phyloP scores from a whole-genome alignment of 2,329 filamentous ascomycete genomes.

The Fusarium denticulatum region DNA sequence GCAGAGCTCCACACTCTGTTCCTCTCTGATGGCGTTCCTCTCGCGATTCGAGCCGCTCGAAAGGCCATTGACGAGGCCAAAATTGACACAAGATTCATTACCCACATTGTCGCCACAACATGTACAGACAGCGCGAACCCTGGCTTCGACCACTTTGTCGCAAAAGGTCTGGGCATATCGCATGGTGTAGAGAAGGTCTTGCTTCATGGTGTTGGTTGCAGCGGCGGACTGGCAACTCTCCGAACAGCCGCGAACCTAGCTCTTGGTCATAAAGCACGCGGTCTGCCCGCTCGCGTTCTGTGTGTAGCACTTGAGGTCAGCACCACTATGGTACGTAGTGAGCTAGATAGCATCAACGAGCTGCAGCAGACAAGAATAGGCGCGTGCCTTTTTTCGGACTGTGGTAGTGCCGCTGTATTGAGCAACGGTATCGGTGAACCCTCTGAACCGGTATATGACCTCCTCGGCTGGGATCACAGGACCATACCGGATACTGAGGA shows the following conservation, averaged over 20 bases:
- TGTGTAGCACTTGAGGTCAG: conserved; percentile 72
- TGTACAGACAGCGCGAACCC: conserved; percentile 77
- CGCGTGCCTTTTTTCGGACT: conserved; percentile 74
- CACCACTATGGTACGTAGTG: conserved; percentile 70
- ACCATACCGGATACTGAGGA: conserved; percentile 69
- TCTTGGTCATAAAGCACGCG: conserved; percentile 67
- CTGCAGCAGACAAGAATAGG: conserved; percentile 71
- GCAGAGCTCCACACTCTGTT: conserved; percentile 64
- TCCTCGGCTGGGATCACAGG: conserved; percentile 73
- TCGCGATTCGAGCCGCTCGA: conserved; percentile 64
- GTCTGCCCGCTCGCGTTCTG: conserved; percentile 69
- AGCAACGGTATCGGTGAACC: conserved; percentile 68
- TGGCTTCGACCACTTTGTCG: conserved; percentile 73
- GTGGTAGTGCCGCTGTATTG: conserved; percentile 71
- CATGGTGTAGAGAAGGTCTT: conserved; percentile 70
- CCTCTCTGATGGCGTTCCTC: conserved; percentile 65
- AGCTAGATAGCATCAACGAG: conserved; percentile 70
- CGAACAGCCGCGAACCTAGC: conserved; percentile 74
- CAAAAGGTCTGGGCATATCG: conserved; percentile 66
- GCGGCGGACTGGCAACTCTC: conserved; percentile 69
- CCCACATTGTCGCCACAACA: conserved; percentile 73
- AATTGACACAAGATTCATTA: conserved; percentile 64
- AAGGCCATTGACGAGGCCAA: conserved; percentile 66
- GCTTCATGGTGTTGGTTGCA: conserved; percentile 73
- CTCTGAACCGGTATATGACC: conserved; percentile 62